Conservation (phyloP, 768 basidiomycete species). For the Coprinellus aureogranulatus region DNA sequence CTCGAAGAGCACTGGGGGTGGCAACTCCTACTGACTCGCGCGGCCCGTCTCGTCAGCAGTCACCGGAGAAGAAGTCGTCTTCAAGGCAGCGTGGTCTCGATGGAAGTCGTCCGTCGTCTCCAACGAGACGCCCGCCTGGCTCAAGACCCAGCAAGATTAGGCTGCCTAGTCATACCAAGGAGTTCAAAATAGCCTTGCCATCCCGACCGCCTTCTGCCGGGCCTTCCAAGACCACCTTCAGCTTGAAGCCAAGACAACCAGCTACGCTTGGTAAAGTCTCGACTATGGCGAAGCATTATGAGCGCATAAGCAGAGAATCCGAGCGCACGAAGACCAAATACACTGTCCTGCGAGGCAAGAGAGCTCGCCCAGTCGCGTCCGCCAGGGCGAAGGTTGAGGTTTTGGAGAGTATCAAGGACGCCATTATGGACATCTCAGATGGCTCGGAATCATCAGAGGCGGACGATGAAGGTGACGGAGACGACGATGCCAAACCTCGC, state of each 20-base stretch:
- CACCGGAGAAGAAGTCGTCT: constrained; percentile 66
- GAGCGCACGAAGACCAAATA: constrained; percentile 78
- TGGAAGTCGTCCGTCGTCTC: constrained; percentile 47
- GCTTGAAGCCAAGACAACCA: constrained; percentile 39
- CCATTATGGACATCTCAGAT: constrained; percentile 82
- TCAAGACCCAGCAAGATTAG: constrained; percentile 39
- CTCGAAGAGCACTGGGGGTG: constrained; percentile 56
- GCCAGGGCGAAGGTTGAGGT: constrained; percentile 87
- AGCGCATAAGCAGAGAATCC: constrained; percentile 72
- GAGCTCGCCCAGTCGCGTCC: constrained; percentile 86
- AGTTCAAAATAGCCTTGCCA: constrained; percentile 41
- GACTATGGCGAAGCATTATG: constrained; percentile 87
- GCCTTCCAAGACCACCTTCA: constrained; percentile 49
- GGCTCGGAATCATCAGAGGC: constrained; percentile 63
- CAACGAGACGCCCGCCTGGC: constrained; percentile 30
- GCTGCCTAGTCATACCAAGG: constrained; percentile 24
- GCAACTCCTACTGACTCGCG: constrained; percentile 50
- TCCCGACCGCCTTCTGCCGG: constrained; percentile 44
- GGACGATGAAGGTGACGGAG: constrained; percentile 53
- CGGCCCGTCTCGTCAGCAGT: constrained; percentile 60
- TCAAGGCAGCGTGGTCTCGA: constrained; percentile 32
- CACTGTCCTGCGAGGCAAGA: constrained; percentile 80
- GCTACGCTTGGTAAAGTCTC: constrained; percentile 70
- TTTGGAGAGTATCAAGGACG: constrained; percentile 84
- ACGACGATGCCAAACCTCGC: constrained; percentile 38